Base-by-base conservation (phyloP, 345 rosid genomes). In the Anacardium occidentale region DNA sequence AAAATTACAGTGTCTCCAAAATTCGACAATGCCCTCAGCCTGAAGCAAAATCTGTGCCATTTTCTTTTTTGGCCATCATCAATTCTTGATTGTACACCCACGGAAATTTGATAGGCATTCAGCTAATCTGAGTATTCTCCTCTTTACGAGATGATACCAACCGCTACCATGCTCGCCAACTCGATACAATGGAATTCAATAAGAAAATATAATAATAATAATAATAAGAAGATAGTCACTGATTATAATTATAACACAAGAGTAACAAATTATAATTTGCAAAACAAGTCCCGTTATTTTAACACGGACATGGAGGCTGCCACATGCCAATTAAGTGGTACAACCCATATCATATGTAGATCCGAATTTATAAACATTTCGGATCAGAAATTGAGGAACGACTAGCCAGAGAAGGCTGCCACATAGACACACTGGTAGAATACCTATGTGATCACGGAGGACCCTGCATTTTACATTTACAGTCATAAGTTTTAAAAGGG, bases 351-450 rank as follows among this genome's bases (percentile, higher is more conserved):
- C 62, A 40, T 15, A 37, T 7, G 17, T 50, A 57, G 2, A 34
- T 74, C 78, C 57, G 71, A 55, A 44, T 32, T 52, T 24, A 24
- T 64, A 58, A 47, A 64, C n/a, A 60, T 60, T 69, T 68, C 51
- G 55, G 72, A 75, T 22, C 32, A 3, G 5, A 56, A 26, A 18
- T 64, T 58, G 40, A 60, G 26, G 13, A 66, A 50, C 21, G 25
- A 9, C 45, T 26, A 14, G 17, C 57, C 2, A 65, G 7, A 69
- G 55, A 45, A 15, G 73, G 47, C 56, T 58, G 51, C 74, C 74
- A 48, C 44, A 11, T 6, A 13, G 42, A 37, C 0, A 37, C n/a
- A n/a, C n/a, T n/a, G n/a, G 3, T 29, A 21, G n/a, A 32, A 40
- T 72, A 63, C 65, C 74, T 26, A 22, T 24, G 24, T 8, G 15